phyloP scores from a whole-genome alignment of 305 asterid species.

The Solanum aculeatissimum region DNA sequence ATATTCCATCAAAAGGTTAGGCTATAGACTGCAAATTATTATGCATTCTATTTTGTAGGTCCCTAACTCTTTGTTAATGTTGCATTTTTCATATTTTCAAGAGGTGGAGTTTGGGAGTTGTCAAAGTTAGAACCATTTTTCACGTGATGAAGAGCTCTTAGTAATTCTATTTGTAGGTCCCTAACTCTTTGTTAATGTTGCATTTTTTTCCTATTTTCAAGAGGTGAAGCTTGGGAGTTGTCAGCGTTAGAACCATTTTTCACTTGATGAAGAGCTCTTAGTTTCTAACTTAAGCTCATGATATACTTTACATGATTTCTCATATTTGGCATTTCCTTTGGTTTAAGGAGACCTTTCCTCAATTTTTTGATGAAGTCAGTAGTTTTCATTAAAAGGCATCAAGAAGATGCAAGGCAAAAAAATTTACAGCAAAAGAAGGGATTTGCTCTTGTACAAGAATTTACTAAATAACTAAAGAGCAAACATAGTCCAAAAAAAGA shows the following conservation, averaged over 20 bases:
- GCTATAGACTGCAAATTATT: background rate
- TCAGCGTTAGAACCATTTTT: background rate
- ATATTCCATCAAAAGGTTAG: constrained; percentile 86
- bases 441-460: too few relatives aligned
- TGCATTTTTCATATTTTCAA: background rate
- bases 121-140: background rate
- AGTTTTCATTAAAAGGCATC: too few relatives aligned
- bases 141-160: background rate
- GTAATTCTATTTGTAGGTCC: background rate
- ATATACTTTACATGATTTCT: background rate
- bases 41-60: background rate
- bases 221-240: background rate
- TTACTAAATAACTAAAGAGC: too few relatives aligned
- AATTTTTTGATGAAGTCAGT: too few relatives aligned
- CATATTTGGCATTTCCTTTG: background rate
- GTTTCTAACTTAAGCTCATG: background rate
- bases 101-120: background rate
- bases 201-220: background rate
- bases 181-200: background rate
- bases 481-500: too few relatives aligned
- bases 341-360: background rate
- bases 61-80: background rate
- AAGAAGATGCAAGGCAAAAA: too few relatives aligned
- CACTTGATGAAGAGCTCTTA: background rate
- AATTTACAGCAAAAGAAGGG: too few relatives aligned